Evolutionary conservation across 2,329 filamentous ascomycete species (phyloP).

Genomic region (Beauveria asiatica): DNA sequence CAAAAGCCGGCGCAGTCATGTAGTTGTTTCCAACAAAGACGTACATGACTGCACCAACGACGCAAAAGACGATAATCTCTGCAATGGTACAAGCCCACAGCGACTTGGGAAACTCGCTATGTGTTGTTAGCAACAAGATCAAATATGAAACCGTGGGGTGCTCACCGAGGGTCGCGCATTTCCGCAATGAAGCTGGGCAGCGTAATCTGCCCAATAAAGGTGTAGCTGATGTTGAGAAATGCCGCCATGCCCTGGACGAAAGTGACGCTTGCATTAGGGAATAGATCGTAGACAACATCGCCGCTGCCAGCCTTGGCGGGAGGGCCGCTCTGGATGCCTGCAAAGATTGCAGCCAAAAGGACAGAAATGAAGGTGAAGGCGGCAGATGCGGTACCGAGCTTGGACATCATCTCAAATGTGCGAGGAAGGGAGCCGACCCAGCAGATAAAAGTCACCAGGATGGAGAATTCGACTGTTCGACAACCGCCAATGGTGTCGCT

Average conservation of each 20-base stretch:
- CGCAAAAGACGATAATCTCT: constrained; percentile 76
- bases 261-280: constrained; percentile 62
- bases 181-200: constrained; percentile 92
- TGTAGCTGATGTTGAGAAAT: constrained; percentile 93
- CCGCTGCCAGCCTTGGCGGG: constrained; percentile 38
- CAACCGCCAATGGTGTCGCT: constrained; percentile 51
- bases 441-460: constrained; percentile 65
- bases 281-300: constrained; percentile 56
- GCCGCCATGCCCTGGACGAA: constrained; percentile 79
- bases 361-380: constrained; percentile 88
- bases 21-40: constrained; percentile 78
- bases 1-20: constrained; percentile 80
- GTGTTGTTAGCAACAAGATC: constrained; percentile 33
- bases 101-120: constrained; percentile 80
- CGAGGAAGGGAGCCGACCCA: constrained; percentile 75
- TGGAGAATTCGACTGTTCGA: constrained; percentile 74
- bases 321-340: constrained; percentile 64
- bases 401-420: constrained; percentile 74
- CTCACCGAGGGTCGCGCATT: constrained; percentile 59
- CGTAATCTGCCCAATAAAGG: constrained; percentile 92
- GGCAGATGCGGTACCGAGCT: constrained; percentile 70
- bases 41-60: constrained; percentile 75
- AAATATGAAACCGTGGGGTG: background rate
- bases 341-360: constrained; percentile 73
- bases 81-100: constrained; percentile 85